Base-by-base conservation (phyloP, 768 basidiomycete genomes). In the Russula dissimulans region DNA sequence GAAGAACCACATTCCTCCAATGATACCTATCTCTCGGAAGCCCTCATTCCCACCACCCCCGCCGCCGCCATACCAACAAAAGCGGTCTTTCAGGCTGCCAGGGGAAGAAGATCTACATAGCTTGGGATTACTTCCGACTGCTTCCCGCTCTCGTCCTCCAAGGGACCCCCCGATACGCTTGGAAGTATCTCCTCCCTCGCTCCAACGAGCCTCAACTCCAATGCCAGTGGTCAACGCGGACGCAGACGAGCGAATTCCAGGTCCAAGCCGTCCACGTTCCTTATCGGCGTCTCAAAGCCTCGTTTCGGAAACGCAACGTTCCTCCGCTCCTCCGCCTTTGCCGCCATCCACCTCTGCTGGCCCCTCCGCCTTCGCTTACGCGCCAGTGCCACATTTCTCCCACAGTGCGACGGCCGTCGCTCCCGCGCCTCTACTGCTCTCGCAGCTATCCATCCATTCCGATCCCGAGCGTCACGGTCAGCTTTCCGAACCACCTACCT, bases 11-110 rank as follows among this genome's bases (percentile, higher is more conserved):
- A 18, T 26, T 39, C 18, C 15, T 14, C 41, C n/a, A 2, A 57
- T 44, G 51, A 44, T 51, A 49, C 18, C 54, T 0, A 7, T 43
- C 5, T 34, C 51, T 11, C 32, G 41, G 0, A 47, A 42, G 22
- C 61, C 56, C n/a, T 53, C 50, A 12, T 53, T 31, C 17, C 39
- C 51, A 3, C 61, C 51, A 6, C 56, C 50, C n/a, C 56, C 55
- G 3, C 44, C 56, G 15, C 43, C 50, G 22, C 51, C 18, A 41
- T 55, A 47, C 14, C 32, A 10, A 3, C 31, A 43, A 31, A 26
- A 43, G 10, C 39, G 38, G 11, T 14, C 36, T 29, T 36, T 36
- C 14, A 38, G 4, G 18, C 14, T 22, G 39, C 31, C 18, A 26
- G 22, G 1, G 4, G 15, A 18, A 12, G 48, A 54, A 18, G 34